phyloP scores from a whole-genome alignment of 306 rosid species.

The Oxytropis ochrocephala region DNA sequence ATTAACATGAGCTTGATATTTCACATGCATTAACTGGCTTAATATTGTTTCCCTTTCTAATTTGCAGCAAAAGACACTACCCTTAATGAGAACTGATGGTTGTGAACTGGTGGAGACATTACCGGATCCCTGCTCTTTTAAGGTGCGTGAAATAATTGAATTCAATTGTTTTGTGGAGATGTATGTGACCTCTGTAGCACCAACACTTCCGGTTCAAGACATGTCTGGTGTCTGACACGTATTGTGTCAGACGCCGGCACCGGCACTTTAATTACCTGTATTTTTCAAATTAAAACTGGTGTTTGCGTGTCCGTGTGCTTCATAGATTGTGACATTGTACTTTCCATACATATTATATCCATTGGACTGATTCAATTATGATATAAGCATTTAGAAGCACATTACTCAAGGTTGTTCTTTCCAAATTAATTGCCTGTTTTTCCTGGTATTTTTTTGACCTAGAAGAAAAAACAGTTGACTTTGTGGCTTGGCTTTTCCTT shows the following conservation, averaged over 20 bases:
- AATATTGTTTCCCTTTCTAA: constrained; percentile 19
- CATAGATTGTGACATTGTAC: background rate
- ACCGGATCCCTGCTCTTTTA: constrained; percentile 38
- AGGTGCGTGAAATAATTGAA: constrained; percentile 39
- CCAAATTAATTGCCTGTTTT: background rate
- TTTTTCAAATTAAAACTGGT: too few species aligned
- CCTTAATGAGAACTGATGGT: constrained; percentile 68
- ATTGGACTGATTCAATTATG: background rate
- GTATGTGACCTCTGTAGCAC: too few species aligned
- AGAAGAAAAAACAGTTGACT: background rate
- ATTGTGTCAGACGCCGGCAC: too few species aligned
- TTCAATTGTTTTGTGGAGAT: background rate
- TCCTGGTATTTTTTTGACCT: background rate
- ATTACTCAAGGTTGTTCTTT: background rate
- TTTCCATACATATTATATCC: background rate
- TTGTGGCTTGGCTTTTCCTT: background rate
- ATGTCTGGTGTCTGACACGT: too few species aligned
- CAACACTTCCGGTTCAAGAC: too few species aligned
- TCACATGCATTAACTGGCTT: constrained; percentile 8
- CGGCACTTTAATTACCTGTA: too few species aligned
- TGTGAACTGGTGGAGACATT: constrained; percentile 33
- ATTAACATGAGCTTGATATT: background rate
- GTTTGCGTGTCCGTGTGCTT: too few species aligned
- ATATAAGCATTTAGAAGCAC: background rate
- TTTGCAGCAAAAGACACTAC: constrained; percentile 31